Percentiles rank a stretch among this genome's conserved stretches.
Conservation (phyloP, 2,329 filamentous ascomycete species). For the Fusarium sarcochroum region DNA sequence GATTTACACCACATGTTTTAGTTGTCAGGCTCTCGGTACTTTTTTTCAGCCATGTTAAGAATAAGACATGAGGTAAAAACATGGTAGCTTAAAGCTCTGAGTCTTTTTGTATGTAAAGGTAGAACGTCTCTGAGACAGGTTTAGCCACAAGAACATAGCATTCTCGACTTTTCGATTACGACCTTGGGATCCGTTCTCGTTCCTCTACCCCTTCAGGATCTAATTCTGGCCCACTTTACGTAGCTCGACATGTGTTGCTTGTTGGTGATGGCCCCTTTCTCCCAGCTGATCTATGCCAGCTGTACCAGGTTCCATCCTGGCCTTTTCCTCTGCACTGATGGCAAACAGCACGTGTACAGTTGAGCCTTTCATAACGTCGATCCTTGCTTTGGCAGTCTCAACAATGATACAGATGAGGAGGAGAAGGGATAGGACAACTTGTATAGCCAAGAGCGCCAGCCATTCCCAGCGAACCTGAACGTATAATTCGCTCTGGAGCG, state of each 20-base stretch:
- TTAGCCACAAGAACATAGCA: too few relatives aligned
- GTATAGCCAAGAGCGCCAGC: background rate
- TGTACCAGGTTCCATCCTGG: background rate
- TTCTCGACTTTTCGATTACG: too few relatives aligned
- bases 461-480: constrained; percentile 1
- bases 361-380: background rate
- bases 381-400: background rate
- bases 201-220: background rate
- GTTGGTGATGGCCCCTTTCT: background rate
- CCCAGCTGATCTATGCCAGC: background rate
- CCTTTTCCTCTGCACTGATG: background rate
- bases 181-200: too few relatives aligned
- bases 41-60: too few relatives aligned
- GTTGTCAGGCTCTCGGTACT: too few relatives aligned
- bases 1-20: too few relatives aligned
- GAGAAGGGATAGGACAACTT: background rate
- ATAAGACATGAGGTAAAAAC: too few relatives aligned
- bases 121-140: too few relatives aligned
- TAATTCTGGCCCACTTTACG: background rate
- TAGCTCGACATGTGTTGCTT: background rate
- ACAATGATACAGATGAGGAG: background rate
- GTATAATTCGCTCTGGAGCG: background rate
- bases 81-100: too few relatives aligned
- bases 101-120: too few relatives aligned
- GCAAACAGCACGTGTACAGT: background rate